phyloP scores from a whole-genome alignment of 2,329 filamentous ascomycete species.

The Phyllosticta ampelicida region DNA sequence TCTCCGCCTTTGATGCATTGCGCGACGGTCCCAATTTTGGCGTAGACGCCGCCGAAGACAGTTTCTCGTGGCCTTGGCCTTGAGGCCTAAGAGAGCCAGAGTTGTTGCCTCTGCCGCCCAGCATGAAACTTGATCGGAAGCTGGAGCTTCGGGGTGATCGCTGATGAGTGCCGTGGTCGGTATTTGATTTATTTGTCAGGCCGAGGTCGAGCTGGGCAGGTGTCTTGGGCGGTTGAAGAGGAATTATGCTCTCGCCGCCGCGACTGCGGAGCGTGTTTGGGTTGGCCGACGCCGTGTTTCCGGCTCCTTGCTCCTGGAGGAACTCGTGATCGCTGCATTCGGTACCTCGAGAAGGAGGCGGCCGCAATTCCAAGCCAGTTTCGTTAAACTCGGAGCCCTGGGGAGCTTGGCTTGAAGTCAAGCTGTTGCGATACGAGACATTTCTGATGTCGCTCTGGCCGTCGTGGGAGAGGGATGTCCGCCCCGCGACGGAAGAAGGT shows the following conservation, averaged over 20 bases:
- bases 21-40: constrained; percentile 50
- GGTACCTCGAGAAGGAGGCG: constrained; percentile 66
- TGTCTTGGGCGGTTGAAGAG: constrained; percentile 48
- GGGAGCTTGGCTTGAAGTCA: constrained; percentile 19
- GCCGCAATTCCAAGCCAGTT: constrained; percentile 16
- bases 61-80: constrained; percentile 59
- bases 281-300: constrained; percentile 61
- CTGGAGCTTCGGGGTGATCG: constrained; percentile 4
- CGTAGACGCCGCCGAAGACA: constrained; percentile 71
- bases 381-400: neutral
- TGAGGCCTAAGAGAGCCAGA: constrained; percentile 26
- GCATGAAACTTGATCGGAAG: constrained; percentile 37
- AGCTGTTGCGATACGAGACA: constrained; percentile 27
- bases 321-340: constrained; percentile 64
- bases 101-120: constrained; percentile 47
- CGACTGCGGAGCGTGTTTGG: constrained; percentile 52
- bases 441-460: constrained; percentile 21
- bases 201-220: constrained; percentile 50
- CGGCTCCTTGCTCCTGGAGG: constrained; percentile 57
- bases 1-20: constrained; percentile 19
- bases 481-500: constrained; percentile 30
- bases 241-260: constrained; percentile 66
- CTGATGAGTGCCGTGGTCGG: neutral
- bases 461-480: constrained; percentile 23
- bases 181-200: constrained; percentile 28